These are phyloP conservation scores for Hemisphaericaspora lyxosophila DNA, from an alignment of 1,139 yeast species.

Conservation along the genomic window DNA sequence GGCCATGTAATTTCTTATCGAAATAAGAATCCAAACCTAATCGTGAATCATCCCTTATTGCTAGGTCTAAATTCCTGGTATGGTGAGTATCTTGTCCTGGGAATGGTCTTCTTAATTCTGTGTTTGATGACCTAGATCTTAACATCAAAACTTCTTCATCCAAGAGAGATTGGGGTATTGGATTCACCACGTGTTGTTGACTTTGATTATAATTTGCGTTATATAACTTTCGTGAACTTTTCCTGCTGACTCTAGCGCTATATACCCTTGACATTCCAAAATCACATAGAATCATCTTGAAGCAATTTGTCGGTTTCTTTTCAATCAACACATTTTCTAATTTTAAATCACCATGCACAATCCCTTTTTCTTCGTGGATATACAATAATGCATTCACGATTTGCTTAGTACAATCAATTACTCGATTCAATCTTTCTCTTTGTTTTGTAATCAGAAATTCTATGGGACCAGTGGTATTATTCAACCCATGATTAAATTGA, in stretches of 20 bases:
- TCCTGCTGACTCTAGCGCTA: constrained; percentile 30
- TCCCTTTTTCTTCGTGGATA: constrained; percentile 64
- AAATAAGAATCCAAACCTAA: constrained; percentile 21
- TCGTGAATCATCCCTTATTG: constrained; percentile 32
- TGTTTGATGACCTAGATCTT: constrained; percentile 49
- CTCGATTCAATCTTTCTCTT: constrained; percentile 21
- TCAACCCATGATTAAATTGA: constrained; percentile 28
- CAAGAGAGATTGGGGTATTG: constrained; percentile 1
- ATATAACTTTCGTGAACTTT: constrained; percentile 18
- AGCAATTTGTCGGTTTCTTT: constrained; percentile 20
- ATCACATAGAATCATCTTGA: constrained; percentile 64
- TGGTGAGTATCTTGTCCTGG: constrained; percentile 33
- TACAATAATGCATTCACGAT: constrained; percentile 63
- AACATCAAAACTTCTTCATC: constrained; percentile 24
- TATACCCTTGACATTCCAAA: constrained; percentile 72
- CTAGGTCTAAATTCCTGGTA: constrained; percentile 18
- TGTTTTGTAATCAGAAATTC: constrained; percentile 32
- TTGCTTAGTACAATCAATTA: constrained; percentile 35
- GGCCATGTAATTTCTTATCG: constrained; percentile 28
- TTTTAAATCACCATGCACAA: constrained; percentile 88
- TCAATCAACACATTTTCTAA: constrained; percentile 79
- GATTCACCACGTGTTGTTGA: background rate
- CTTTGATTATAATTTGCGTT: constrained; percentile 1
- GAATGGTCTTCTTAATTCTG: constrained; percentile 36
- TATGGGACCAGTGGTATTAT: constrained; percentile 29